Evolutionary conservation across 2,329 filamentous ascomycete species (phyloP).

Genomic region (Cordyceps cicadae): DNA sequence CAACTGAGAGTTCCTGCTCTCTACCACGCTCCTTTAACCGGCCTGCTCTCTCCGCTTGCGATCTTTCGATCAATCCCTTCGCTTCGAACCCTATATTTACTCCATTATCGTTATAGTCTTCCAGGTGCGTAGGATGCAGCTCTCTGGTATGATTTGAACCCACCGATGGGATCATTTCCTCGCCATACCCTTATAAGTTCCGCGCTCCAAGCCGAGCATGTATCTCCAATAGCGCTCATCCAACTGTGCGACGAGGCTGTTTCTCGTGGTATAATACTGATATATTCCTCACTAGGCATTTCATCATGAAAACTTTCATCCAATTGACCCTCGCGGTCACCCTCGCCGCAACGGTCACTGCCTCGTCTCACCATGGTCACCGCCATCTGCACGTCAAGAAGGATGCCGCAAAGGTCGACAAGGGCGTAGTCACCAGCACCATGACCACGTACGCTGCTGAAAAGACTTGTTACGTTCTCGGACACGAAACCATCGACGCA

Average conservation of each 20-base stretch:
- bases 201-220: no score
- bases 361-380: slow-evolving; percentile 55
- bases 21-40: slow-evolving; percentile 46
- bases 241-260: neutral
- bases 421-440: slow-evolving; percentile 31
- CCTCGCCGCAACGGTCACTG: slow-evolving; percentile 43
- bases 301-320: slow-evolving; percentile 12
- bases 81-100: slow-evolving; percentile 15
- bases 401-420: slow-evolving; percentile 31
- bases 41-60: slow-evolving; percentile 20
- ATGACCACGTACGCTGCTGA: slow-evolving; percentile 49
- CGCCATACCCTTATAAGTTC: neutral
- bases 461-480: slow-evolving; percentile 63
- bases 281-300: neutral
- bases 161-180: neutral
- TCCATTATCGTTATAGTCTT: neutral
- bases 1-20: slow-evolving; percentile 47
- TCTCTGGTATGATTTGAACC: neutral
- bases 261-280: neutral
- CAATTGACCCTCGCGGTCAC: slow-evolving; percentile 43
- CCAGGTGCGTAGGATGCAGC: neutral
- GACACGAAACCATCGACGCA: slow-evolving; percentile 52
- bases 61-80: slow-evolving; percentile 24
- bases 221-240: neutral
- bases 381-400: slow-evolving; percentile 51